phyloP scores from a whole-genome alignment of 2,329 filamentous ascomycete species.

The Leptographium lundbergii region DNA sequence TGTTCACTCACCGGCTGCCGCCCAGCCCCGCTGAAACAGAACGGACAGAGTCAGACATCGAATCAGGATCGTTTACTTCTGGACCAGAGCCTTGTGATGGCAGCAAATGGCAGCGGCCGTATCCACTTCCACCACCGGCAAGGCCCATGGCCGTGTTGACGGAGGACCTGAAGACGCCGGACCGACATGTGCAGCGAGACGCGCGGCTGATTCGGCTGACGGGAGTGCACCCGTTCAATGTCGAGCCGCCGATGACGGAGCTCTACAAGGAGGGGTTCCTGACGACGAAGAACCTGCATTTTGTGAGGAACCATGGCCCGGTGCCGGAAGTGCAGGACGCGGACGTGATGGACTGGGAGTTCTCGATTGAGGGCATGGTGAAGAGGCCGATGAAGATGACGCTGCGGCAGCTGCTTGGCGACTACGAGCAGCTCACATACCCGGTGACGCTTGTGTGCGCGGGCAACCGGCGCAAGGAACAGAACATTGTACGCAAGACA shows the following conservation, averaged over 20 bases:
- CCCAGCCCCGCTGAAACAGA: slow-evolving; percentile 7
- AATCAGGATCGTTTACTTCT: background rate
- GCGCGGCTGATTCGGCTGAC: slow-evolving; percentile 73
- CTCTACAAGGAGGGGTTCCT: slow-evolving; percentile 74
- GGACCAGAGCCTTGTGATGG: background rate
- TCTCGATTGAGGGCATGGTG: slow-evolving; percentile 73
- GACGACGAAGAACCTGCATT: slow-evolving; percentile 78
- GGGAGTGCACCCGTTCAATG: slow-evolving; percentile 83
- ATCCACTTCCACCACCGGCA: slow-evolving; percentile 58
- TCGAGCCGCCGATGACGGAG: slow-evolving; percentile 68
- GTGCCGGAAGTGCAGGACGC: slow-evolving; percentile 65
- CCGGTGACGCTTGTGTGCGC: slow-evolving; percentile 86
- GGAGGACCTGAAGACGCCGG: slow-evolving; percentile 49
- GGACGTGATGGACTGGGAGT: slow-evolving; percentile 66
- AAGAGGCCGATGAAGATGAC: slow-evolving; percentile 61
- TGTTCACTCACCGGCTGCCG: background rate
- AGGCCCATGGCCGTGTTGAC: slow-evolving; percentile 50
- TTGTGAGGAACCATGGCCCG: slow-evolving; percentile 79
- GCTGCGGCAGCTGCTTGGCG: slow-evolving; percentile 56
- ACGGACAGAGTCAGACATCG: background rate
- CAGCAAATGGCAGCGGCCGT: slow-evolving; percentile 17
- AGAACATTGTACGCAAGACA: slow-evolving; percentile 79
- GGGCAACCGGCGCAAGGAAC: slow-evolving; percentile 84
- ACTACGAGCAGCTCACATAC: slow-evolving; percentile 72
- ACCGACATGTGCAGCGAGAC: slow-evolving; percentile 61